Base-by-base conservation (phyloP, 1,284 basidiomycete species). In the Paramarasmius palmivorus region DNA sequence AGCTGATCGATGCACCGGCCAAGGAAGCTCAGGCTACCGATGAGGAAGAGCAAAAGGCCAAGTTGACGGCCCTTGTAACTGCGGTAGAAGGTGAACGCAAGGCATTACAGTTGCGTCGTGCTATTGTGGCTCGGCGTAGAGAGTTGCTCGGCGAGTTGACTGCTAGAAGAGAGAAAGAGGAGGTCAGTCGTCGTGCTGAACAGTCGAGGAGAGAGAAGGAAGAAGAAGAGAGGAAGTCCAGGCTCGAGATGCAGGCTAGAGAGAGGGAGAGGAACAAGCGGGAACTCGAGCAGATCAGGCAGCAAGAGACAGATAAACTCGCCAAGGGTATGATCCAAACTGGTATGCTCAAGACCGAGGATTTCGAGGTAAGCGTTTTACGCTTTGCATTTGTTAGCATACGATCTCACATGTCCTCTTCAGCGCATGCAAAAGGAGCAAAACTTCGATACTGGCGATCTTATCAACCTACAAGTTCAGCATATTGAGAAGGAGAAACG, bases 401-500 rank as follows among this genome's bases (percentile, higher is more conserved):
- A 10, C 12, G 4, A n/a, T 14, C 14, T 32, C 29, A n/a, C 12
- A 7, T 29, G 29, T 45, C 37, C 20, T 32, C 44, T 34, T 26
- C 9, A 56, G 61, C 19, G 22, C 12, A 34, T 20, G 19, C 68
- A 93, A 88, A 88, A 90, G 67, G 80, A 95, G 71, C 89, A 92
- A 63, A 83, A 85, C 50, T 78, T 95, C 60, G 93, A 94, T 71
- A 95, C 94, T 8, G 88, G 93, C 65, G 87, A 88, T 59, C 83
- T 99, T 57, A 92, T 98, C 68, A 85, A 84, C 50, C 84, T 98
- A 63, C 94, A 98, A 71, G 94, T 98, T 49, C 87, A 93, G 62
- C 93, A 97, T 67, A 80, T 97, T 53, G 95, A 98, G 75, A 98
- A 97, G 75, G 96, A 98, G 76, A 97, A 97, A 82, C 89, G 87